Conservation (phyloP, 2,329 filamentous ascomycete genomes). For the Phaeosphaeriaceae sp. region DNA sequence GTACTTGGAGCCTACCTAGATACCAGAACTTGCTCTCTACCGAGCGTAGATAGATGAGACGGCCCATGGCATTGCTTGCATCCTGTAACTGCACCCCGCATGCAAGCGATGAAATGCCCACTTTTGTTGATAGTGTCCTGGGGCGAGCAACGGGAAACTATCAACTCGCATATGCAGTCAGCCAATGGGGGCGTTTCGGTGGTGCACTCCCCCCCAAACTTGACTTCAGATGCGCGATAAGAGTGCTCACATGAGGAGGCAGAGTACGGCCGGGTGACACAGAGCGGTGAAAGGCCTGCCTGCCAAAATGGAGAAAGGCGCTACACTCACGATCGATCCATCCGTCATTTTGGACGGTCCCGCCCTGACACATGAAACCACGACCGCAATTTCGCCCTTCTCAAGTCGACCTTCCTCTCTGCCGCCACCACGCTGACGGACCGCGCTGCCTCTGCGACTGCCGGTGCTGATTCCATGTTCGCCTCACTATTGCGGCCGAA, state of each 20-base stretch:
- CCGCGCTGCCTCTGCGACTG: conserved; percentile 11
- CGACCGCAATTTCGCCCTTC: conserved; percentile 10
- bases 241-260: conserved; percentile 1
- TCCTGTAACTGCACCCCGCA: conserved; percentile 7
- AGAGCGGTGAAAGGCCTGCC: conserved; percentile 5
- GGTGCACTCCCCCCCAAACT: conserved; percentile 4
- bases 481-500: conserved; percentile 45
- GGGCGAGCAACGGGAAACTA: not conserved
- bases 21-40: not conserved
- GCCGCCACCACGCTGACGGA: conserved; percentile 11
- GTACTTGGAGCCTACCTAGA: not conserved
- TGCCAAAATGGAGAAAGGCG: conserved; percentile 11
- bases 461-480: conserved; percentile 42
- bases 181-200: not conserved
- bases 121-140: conserved; percentile 5
- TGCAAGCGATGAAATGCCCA: conserved; percentile 3
- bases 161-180: not conserved
- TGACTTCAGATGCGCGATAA: not conserved
- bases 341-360: conserved; percentile 9
- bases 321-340: conserved; percentile 15
- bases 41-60: not conserved
- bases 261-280: conserved; percentile 6
- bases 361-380: conserved; percentile 15
- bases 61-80: not conserved
- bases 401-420: conserved; percentile 4